phyloP scores from a whole-genome alignment of 345 rosid species.

The Hypericum androsaemum region DNA sequence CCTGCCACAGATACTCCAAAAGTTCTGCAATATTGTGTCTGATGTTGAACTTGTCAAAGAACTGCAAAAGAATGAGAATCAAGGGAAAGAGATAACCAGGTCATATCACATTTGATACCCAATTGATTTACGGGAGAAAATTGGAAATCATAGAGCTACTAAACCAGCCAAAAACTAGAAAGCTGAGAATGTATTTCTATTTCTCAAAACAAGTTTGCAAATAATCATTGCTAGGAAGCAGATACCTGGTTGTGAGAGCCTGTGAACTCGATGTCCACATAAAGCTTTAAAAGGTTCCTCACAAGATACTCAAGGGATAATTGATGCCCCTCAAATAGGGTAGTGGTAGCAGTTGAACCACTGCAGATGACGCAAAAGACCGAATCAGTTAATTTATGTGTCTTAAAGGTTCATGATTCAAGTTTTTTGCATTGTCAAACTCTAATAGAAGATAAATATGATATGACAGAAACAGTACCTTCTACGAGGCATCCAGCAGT shows the following conservation, averaged over 20 bases:
- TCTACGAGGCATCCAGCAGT: slow-evolving; percentile 97
- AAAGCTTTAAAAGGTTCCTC: slow-evolving; percentile 91
- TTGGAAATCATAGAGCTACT: no score
- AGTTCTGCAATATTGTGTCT: slow-evolving; percentile 98
- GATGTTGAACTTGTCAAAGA: slow-evolving; percentile 95
- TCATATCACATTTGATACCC: background rate
- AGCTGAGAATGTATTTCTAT: no score
- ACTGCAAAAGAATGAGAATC: slow-evolving; percentile 40
- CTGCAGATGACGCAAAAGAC: slow-evolving; percentile 31
- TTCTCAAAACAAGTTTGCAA: no score
- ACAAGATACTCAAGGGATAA: slow-evolving; percentile 89
- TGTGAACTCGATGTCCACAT: slow-evolving; percentile 99
- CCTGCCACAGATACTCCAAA: slow-evolving; percentile 96
- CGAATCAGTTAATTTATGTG: slow-evolving; percentile 2
- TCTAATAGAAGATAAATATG: background rate
- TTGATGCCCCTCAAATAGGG: slow-evolving; percentile 91
- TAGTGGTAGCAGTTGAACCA: slow-evolving; percentile 67
- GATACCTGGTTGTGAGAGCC: slow-evolving; percentile 97
- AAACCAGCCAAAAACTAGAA: no score
- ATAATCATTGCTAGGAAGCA: background rate
- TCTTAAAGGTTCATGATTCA: background rate
- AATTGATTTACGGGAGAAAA: no score
- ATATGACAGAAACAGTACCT: slow-evolving; percentile 39
- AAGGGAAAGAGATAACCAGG: background rate
- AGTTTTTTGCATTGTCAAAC: background rate